These are phyloP conservation scores for Saitoella complicata DNA, from an alignment of 805 yeast species.

Conservation along the genomic window DNA sequence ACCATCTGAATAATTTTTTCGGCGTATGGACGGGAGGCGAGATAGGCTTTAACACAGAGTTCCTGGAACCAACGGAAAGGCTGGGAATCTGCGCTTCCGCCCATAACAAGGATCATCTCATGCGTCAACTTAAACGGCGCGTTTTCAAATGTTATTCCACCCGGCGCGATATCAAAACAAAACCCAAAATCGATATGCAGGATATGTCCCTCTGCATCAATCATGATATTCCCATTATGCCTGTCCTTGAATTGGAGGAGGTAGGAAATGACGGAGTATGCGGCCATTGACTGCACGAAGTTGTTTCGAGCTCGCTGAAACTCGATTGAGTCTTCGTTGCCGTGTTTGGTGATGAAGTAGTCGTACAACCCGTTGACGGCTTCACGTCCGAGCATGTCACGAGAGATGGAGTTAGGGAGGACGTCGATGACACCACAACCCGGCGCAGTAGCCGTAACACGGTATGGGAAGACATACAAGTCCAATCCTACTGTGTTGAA, in stretches of 20 bases:
- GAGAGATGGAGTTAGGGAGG: conserved; percentile 79
- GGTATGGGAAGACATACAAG: conserved; percentile 76
- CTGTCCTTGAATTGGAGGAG: conserved; percentile 86
- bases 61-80: conserved; percentile 91
- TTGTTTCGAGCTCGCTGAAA: conserved; percentile 86
- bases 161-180: conserved; percentile 97
- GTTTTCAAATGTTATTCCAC: conserved; percentile 96
- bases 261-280: conserved; percentile 82
- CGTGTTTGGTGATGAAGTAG: conserved; percentile 80
- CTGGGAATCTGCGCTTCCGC: conserved; percentile 73
- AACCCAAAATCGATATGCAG: conserved; percentile 96
- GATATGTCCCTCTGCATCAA: conserved; percentile 88
- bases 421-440: conserved; percentile 99
- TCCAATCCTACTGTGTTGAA: conserved; percentile 84
- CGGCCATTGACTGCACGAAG: conserved; percentile 82
- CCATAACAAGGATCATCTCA: conserved; percentile 93
- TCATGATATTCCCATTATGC: conserved; percentile 94
- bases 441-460: conserved; percentile 97
- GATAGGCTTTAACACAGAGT: conserved; percentile 78
- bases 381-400: conserved; percentile 98
- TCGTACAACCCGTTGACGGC: conserved; percentile 95
- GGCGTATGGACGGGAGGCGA: conserved; percentile 77
- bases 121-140: conserved; percentile 93
- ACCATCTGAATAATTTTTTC: conserved; percentile 75
- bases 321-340: conserved; percentile 80